phyloP scores from a whole-genome alignment of 768 basidiomycete species.

The Pulveroboletus sp. region DNA sequence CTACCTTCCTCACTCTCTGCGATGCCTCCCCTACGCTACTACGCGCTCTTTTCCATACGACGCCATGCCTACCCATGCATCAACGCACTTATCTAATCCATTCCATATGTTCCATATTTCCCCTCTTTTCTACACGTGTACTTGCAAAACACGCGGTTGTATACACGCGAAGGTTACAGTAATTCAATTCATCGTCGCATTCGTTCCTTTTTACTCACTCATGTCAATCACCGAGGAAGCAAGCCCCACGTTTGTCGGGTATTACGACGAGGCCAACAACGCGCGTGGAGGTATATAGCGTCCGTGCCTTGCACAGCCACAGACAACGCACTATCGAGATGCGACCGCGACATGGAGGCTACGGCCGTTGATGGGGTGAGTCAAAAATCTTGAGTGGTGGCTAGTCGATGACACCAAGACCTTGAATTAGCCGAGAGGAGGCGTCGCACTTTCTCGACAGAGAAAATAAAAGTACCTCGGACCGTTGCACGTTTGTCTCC shows the following conservation, averaged over 20 bases:
- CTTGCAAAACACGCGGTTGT: neutral
- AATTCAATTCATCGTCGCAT: slow-evolving; percentile 3
- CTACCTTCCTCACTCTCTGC: neutral
- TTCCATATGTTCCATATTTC: neutral
- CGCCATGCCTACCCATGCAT: slow-evolving; percentile 3
- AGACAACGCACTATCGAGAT: neutral
- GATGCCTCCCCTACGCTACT: slow-evolving; percentile 1
- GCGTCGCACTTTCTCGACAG: too few species aligned
- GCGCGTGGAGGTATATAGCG: too few species aligned
- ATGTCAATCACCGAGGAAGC: neutral
- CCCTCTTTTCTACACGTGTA: neutral
- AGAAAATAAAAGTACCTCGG: too few species aligned
- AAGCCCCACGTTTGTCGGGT: neutral
- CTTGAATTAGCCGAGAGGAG: too few species aligned
- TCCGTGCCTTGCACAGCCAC: too few species aligned
- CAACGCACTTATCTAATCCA: slow-evolving; percentile 3
- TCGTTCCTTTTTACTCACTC: slow-evolving; percentile 6
- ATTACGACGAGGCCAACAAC: too few species aligned
- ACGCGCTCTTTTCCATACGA: slow-evolving; percentile 3
- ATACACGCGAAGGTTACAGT: slow-evolving; percentile 5
- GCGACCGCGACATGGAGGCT: neutral
- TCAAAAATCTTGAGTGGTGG: too few species aligned
- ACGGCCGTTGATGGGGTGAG: too few species aligned
- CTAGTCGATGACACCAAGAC: too few species aligned
- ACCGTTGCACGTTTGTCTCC: too few species aligned